Evolutionary conservation across 768 basidiomycete genomes (phyloP).

Genomic region (Auricularia heimuer): DNA sequence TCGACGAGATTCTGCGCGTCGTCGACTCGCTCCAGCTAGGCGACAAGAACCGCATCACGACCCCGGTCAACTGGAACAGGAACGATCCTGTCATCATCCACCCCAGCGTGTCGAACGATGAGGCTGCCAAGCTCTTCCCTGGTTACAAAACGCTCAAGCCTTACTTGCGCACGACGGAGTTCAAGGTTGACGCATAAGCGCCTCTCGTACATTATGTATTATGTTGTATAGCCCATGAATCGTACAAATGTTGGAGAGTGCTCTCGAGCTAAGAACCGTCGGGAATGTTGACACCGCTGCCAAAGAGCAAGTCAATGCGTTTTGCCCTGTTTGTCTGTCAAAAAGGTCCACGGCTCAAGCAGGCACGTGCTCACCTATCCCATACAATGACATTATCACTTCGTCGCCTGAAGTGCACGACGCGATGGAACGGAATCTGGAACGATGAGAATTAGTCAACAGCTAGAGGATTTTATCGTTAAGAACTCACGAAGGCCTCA

Average conservation of each 20-base stretch:
- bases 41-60: constrained; percentile 38
- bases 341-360: not conserved
- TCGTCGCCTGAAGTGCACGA: constrained; percentile 15
- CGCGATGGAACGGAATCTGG: constrained; percentile 17
- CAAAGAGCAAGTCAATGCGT: not conserved
- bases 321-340: not conserved
- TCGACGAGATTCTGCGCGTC: constrained; percentile 65
- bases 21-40: constrained; percentile 52
- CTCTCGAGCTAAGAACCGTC: not conserved
- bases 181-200: constrained; percentile 1
- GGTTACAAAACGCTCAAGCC: constrained; percentile 73
- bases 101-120: constrained; percentile 70
- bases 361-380: constrained; percentile 9
- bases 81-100: constrained; percentile 94
- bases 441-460: not conserved
- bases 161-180: constrained; percentile 71
- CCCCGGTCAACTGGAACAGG: constrained; percentile 91
- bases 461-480: not conserved
- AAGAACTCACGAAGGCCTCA: constrained; percentile 15
- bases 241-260: not conserved
- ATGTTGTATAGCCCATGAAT: not conserved
- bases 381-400: constrained; percentile 12
- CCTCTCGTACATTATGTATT: not conserved
- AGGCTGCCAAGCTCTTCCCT: constrained; percentile 89
- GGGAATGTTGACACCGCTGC: not conserved